phyloP scores from a whole-genome alignment of 805 yeast genomes.

The Wickerhamomyces strasburgensis region DNA sequence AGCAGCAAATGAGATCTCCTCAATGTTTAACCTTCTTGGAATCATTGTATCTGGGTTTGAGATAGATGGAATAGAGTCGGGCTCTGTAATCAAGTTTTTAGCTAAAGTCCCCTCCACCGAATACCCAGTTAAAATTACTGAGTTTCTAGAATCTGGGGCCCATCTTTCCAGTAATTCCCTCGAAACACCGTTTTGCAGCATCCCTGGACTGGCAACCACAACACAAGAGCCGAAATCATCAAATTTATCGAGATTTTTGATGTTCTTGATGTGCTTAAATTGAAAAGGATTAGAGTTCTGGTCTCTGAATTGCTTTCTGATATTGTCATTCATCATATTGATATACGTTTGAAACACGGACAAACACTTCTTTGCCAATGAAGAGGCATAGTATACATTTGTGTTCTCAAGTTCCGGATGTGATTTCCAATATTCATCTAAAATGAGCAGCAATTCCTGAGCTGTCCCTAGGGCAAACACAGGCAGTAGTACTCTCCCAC shows the following conservation, averaged over 20 bases:
- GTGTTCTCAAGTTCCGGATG: constrained; percentile 78
- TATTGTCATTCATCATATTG: constrained; percentile 94
- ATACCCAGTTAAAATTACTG: constrained; percentile 89
- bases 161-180: constrained; percentile 88
- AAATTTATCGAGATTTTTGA: constrained; percentile 74
- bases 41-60: constrained; percentile 76
- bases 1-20: constrained; percentile 98
- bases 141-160: constrained; percentile 94
- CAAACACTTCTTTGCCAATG: constrained; percentile 92
- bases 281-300: constrained; percentile 85
- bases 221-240: constrained; percentile 96
- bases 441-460: constrained; percentile 81
- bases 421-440: constrained; percentile 92
- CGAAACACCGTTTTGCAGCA: constrained; percentile 95
- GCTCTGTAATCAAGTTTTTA: constrained; percentile 80
- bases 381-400: constrained; percentile 87
- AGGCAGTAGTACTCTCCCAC: constrained; percentile 89
- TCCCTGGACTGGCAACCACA: constrained; percentile 95
- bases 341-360: constrained; percentile 96
- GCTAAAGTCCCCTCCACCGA: constrained; percentile 99
- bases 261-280: constrained; percentile 77
- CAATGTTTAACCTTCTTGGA: constrained; percentile 82
- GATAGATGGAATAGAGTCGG: constrained; percentile 80
- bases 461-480: constrained; percentile 97
- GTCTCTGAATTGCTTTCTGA: constrained; percentile 69